Percentiles rank a stretch among this genome's conserved stretches.
phyloP scores from a whole-genome alignment of 2,329 filamentous ascomycete species.

The Microthyrium microscopicum region DNA sequence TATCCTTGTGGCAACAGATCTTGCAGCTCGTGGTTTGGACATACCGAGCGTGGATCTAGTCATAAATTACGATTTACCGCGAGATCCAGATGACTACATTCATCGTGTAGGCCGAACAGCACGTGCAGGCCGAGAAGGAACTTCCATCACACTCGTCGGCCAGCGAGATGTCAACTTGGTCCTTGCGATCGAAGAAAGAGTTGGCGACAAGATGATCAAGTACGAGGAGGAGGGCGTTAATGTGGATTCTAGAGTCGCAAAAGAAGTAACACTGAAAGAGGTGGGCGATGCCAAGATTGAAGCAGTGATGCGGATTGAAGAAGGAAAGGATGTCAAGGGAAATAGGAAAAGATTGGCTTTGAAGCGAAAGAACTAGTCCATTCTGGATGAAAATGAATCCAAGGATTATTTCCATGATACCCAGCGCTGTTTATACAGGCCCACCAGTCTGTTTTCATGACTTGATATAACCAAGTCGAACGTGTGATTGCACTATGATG shows the following conservation, averaged over 20 bases:
- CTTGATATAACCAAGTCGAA: too few species aligned
- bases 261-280: slow-evolving; percentile 70
- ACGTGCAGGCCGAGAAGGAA: slow-evolving; percentile 69
- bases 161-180: slow-evolving; percentile 85
- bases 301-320: slow-evolving; percentile 77
- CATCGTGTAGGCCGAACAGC: slow-evolving; percentile 92
- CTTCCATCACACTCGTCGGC: slow-evolving; percentile 74
- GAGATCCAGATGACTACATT: slow-evolving; percentile 95
- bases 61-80: slow-evolving; percentile 87
- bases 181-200: slow-evolving; percentile 73
- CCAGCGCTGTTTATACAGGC: too few species aligned
- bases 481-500: too few species aligned
- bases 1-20: slow-evolving; percentile 86
- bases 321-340: slow-evolving; percentile 80
- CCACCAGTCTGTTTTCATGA: too few species aligned
- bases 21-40: slow-evolving; percentile 85
- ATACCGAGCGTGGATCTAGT: slow-evolving; percentile 85
- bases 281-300: slow-evolving; percentile 95
- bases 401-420: too few species aligned
- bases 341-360: slow-evolving; percentile 42
- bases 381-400: too few species aligned
- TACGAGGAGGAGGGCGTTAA: slow-evolving; percentile 87
- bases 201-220: slow-evolving; percentile 62
- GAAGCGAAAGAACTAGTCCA: slow-evolving; percentile 9
- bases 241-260: slow-evolving; percentile 74